Evolutionary conservation across 257 asterid species (phyloP), one percentile per base, ranked within the genome.

Genomic region (Petunia axillaris): DNA sequence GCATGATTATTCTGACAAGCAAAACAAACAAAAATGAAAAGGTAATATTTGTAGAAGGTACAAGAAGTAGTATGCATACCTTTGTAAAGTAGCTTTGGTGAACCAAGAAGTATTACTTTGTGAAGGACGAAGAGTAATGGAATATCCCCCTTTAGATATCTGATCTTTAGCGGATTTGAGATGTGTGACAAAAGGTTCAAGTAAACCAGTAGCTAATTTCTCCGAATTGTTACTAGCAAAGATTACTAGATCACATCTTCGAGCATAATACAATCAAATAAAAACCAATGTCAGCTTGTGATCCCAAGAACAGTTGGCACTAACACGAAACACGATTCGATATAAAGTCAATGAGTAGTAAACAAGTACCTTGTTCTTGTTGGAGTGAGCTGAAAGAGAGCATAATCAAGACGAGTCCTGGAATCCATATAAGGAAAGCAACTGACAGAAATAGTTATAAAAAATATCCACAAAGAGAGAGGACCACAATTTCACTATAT

Each of bases 221-320:
- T 94, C 97, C n/a, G 79, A 90, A 86, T 88, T 87, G 16, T 87
- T 85, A 37, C 94, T 94, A 75, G 89, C 85, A 87, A 89, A 88
- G 35, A 92, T 83, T 71, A 92, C 92, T 78, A 94, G 96, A 91
- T 92, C 98, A 78, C 98, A 94, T 85, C 97, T 93, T 79, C n/a
- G 74, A 55, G 58, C 4, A 52, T 8, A 0, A 52, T 8, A 0
- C 58, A 67, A 75, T 64, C n/a, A 13, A 80, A 86, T 48, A 43
- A 53, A 48, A 77, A 74, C 76, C 25, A 81, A 41, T 15, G 48
- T 66, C 25, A 48, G 11, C 6, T 37, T 50, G 10, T 1, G 36
- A 73, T 73, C 14, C 16, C 7, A 52, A 5, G 1, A 46, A 44
- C 58, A 70, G 8, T 70, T 4, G 15, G 5, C 57, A 52, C 11